Evolutionary conservation across 495 filamentous ascomycete genomes (phyloP).

Genomic region (Penicillium ochrochloron): DNA sequence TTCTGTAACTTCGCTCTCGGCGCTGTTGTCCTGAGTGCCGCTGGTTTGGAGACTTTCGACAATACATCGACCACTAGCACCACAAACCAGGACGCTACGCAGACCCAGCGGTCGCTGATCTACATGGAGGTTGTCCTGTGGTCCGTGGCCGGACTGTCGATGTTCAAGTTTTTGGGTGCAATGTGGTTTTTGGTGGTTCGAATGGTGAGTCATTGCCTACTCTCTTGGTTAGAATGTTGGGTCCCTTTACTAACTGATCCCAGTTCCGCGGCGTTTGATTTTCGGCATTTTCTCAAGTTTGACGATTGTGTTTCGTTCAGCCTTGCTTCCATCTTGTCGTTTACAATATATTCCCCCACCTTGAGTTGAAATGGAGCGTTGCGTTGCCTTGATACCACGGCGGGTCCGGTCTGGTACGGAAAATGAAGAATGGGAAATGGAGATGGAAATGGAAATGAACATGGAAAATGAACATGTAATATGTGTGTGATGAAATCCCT

Average conservation of each 20-base stretch:
- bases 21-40: slow-evolving; percentile 85
- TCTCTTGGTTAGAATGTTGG: background rate
- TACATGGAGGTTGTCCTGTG: slow-evolving; percentile 93
- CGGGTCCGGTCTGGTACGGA: slow-evolving; percentile 39
- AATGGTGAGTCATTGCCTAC: slow-evolving; percentile 55
- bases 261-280: slow-evolving; percentile 58
- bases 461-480: background rate
- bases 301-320: slow-evolving; percentile 24
- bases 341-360: slow-evolving; percentile 29
- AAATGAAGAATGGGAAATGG: slow-evolving; percentile 14
- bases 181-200: slow-evolving; percentile 95
- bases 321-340: slow-evolving; percentile 27
- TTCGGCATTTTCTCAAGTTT: slow-evolving; percentile 17
- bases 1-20: slow-evolving; percentile 90
- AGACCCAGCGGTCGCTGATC: slow-evolving; percentile 63
- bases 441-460: slow-evolving; percentile 16
- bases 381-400: slow-evolving; percentile 34
- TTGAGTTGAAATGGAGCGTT: slow-evolving; percentile 9
- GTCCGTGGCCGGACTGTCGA: slow-evolving; percentile 84
- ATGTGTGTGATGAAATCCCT: slow-evolving; percentile 27
- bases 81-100: slow-evolving; percentile 44
- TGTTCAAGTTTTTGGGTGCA: slow-evolving; percentile 89
- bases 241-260: slow-evolving; percentile 22
- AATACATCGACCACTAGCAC: slow-evolving; percentile 24
- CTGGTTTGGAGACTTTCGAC: slow-evolving; percentile 72